A percentile compares a stretch with the other conserved stretches of the same genome.
Evolutionary conservation across 1,284 basidiomycete species (phyloP).

Genomic region (Ustilago sp.): DNA sequence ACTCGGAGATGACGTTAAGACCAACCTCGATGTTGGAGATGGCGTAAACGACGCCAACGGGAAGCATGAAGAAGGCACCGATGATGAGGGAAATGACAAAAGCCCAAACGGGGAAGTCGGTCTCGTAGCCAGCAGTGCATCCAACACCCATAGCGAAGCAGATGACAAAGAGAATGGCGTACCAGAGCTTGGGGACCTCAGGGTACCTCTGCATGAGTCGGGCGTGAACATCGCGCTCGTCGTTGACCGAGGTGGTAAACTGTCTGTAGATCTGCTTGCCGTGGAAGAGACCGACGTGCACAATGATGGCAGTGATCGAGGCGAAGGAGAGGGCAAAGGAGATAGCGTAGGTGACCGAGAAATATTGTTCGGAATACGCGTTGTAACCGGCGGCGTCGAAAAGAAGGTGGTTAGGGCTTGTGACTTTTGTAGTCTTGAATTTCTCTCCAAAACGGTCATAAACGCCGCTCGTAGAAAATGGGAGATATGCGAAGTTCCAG

Average conservation of each 20-base stretch:
- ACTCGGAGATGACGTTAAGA: slow-evolving; percentile 77
- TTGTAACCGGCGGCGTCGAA: slow-evolving; percentile 56
- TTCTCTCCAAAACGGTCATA: slow-evolving; percentile 57
- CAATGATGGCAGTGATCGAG: slow-evolving; percentile 78
- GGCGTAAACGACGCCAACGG: slow-evolving; percentile 82
- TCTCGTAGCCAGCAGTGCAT: slow-evolving; percentile 78
- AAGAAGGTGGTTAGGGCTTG: slow-evolving; percentile 32
- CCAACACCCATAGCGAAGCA: slow-evolving; percentile 77
- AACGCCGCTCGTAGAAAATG: slow-evolving; percentile 54
- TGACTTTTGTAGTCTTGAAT: slow-evolving; percentile 50
- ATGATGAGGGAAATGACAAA: slow-evolving; percentile 75
- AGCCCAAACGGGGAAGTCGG: slow-evolving; percentile 82
- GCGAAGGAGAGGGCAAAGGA: slow-evolving; percentile 77
- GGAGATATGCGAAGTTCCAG: slow-evolving; percentile 57
- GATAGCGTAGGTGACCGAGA: slow-evolving; percentile 77
- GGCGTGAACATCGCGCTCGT: slow-evolving; percentile 85
- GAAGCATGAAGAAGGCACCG: slow-evolving; percentile 76
- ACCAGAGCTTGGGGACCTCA: slow-evolving; percentile 77
- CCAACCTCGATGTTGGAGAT: slow-evolving; percentile 83
- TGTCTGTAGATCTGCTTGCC: slow-evolving; percentile 56
- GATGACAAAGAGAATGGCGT: slow-evolving; percentile 73
- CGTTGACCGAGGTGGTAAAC: slow-evolving; percentile 69
- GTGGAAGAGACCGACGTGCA: slow-evolving; percentile 73
- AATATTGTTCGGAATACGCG: slow-evolving; percentile 69
- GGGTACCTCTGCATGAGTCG: slow-evolving; percentile 84